phyloP scores from a whole-genome alignment of 1,139 yeast genomes.

The Cylindricascospora bacillispora region DNA sequence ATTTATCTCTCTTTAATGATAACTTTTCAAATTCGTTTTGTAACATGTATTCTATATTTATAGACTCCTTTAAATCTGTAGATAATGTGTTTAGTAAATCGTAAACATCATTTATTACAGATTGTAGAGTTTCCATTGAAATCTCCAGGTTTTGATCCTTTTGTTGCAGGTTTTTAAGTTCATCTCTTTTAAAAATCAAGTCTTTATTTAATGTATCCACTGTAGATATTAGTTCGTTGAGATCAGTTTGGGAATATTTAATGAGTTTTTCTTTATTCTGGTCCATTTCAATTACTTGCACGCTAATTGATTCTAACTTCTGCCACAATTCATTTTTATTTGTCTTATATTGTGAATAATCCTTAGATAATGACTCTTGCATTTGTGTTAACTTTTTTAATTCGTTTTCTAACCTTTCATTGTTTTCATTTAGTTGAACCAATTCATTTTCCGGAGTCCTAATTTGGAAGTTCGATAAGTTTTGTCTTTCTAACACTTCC shows the following conservation, averaged over 20 bases:
- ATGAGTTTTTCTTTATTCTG: constrained; percentile 49
- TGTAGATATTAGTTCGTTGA: constrained; percentile 41
- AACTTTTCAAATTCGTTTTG: constrained; percentile 18
- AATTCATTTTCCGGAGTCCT: constrained; percentile 24
- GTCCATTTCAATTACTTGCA: constrained; percentile 37
- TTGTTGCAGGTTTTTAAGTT: constrained; percentile 33
- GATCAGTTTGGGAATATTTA: constrained; percentile 50
- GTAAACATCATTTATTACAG: constrained; percentile 20
- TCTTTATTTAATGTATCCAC: constrained; percentile 45
- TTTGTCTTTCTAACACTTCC: constrained; percentile 8
- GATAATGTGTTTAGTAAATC: constrained; percentile 20
- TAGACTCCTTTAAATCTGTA: constrained; percentile 22
- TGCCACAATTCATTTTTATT: constrained; percentile 48
- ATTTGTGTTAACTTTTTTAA: constrained; percentile 47
- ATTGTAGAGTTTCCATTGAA: constrained; percentile 45
- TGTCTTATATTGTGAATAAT: constrained; percentile 52
- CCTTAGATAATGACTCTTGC: constrained; percentile 54
- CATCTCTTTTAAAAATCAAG: constrained; percentile 32
- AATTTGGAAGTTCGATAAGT: background rate
- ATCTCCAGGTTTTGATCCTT: constrained; percentile 40
- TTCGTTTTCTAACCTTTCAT: constrained; percentile 48
- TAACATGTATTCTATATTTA: constrained; percentile 15
- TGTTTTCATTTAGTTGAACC: constrained; percentile 42
- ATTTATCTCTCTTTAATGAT: constrained; percentile 12
- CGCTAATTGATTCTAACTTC: constrained; percentile 29